Conservation (phyloP, 768 basidiomycete species). For the Amanita jacksonii region DNA sequence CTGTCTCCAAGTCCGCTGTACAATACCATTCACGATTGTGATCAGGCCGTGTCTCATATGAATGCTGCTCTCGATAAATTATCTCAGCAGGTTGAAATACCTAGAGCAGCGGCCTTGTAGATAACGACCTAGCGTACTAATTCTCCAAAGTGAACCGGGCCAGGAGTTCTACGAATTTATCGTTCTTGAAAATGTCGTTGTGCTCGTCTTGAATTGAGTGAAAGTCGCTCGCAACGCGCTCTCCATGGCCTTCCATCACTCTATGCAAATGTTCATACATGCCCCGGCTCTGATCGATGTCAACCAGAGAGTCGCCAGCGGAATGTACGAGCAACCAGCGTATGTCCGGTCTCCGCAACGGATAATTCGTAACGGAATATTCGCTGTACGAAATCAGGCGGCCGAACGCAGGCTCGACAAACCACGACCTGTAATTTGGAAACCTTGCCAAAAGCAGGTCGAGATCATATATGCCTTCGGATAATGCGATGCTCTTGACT, state of each 20-base stretch:
- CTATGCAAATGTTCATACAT: conserved; percentile 47
- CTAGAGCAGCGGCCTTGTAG: neutral
- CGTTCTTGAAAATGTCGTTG: conserved; percentile 36
- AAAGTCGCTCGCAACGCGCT: conserved; percentile 20
- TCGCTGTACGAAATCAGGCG: conserved; percentile 33
- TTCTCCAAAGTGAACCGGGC: conserved; percentile 4
- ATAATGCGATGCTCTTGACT: conserved; percentile 46
- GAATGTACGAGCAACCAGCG: conserved; percentile 74
- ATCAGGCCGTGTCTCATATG: conserved; percentile 54
- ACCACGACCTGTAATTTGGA: conserved; percentile 61
- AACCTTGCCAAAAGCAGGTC: conserved; percentile 54
- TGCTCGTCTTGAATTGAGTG: conserved; percentile 44
- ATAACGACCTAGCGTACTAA: neutral
- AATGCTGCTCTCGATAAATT: conserved; percentile 43
- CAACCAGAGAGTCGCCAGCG: conserved; percentile 57
- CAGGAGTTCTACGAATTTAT: conserved; percentile 38
- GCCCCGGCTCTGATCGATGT: conserved; percentile 47
- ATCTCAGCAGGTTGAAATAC: neutral
- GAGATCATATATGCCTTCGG: conserved; percentile 76
- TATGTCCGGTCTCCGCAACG: conserved; percentile 27
- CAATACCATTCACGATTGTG: conserved; percentile 72
- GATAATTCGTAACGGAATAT: conserved; percentile 35
- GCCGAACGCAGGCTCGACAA: conserved; percentile 60
- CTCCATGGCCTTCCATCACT: conserved; percentile 21
- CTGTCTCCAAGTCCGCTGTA: conserved; percentile 84